These are phyloP conservation scores for Hymenoscyphus albidus DNA, from an alignment of 2,329 filamentous ascomycete species.

Conservation along the genomic window DNA sequence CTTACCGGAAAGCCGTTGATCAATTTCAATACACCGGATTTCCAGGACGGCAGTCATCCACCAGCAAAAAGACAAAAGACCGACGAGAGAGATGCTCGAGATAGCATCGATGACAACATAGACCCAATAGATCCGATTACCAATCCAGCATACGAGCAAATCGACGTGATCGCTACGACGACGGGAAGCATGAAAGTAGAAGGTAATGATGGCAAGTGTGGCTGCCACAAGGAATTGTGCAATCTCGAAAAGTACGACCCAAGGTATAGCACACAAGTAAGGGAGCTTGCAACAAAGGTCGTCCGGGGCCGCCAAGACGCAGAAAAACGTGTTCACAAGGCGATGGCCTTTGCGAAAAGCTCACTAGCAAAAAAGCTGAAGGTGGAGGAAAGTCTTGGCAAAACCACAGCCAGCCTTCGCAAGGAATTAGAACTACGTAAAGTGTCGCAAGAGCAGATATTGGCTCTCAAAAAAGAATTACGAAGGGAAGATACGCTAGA, in stretches of 20 bases:
- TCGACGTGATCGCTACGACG: not conserved
- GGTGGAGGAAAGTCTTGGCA: not conserved
- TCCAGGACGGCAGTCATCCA: not conserved
- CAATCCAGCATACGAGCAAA: not conserved
- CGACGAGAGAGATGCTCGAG: not conserved
- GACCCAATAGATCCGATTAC: not conserved
- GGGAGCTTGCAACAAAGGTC: not conserved
- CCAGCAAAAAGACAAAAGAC: not conserved
- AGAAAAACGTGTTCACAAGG: not conserved
- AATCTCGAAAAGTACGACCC: not conserved
- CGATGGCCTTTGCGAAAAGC: not conserved
- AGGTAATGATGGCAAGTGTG: not conserved
- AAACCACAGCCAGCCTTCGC: not conserved
- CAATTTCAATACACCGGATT: slow-evolving; percentile 4
- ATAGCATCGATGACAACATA: not conserved
- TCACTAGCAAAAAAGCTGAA: not conserved
- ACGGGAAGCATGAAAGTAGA: not conserved
- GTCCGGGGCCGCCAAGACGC: not conserved
- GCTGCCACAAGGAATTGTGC: not conserved
- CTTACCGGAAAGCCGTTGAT: slow-evolving; percentile 2
- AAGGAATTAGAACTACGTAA: slow-evolving; percentile 1
- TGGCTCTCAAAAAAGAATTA: not conserved
- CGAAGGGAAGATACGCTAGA: not conserved
- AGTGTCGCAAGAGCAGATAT: slow-evolving; percentile 2
- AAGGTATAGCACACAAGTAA: not conserved